These are phyloP conservation scores for Aspergillus cavernicola DNA, from an alignment of 495 filamentous ascomycete species.

Conservation along the genomic window DNA sequence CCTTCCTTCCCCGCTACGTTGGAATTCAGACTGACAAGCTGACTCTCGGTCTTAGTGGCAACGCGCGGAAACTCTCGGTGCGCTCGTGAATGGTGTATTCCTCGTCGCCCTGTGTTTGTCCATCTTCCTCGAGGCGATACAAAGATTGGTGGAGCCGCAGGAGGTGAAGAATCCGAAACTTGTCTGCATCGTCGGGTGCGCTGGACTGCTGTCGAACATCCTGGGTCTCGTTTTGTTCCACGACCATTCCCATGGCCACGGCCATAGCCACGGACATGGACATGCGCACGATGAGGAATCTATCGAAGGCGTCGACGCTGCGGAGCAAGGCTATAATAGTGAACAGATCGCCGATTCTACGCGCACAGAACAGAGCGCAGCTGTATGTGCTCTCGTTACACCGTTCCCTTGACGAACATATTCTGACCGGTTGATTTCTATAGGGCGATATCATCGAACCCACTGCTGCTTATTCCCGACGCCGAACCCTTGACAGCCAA, in stretches of 20 bases:
- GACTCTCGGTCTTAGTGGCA: conserved; percentile 71
- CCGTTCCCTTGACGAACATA: conserved; percentile 12
- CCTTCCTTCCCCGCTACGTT: conserved; percentile 2
- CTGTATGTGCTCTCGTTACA: conserved; percentile 41
- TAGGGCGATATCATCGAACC: conserved; percentile 26
- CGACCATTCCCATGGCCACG: conserved; percentile 86
- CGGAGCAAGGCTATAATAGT: conserved; percentile 46
- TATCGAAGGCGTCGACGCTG: conserved; percentile 30
- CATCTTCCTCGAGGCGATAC: conserved; percentile 91
- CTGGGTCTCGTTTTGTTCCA: conserved; percentile 86
- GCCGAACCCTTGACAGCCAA: conserved; percentile 33
- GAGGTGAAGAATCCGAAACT: conserved; percentile 77
- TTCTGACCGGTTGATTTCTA: neutral
- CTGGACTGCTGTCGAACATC: conserved; percentile 85
- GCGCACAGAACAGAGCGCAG: conserved; percentile 42
- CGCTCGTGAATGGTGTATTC: conserved; percentile 94
- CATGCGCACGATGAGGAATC: conserved; percentile 36
- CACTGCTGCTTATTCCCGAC: conserved; percentile 28
- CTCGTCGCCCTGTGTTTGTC: conserved; percentile 91
- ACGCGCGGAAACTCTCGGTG: conserved; percentile 95
- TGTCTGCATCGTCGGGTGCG: conserved; percentile 81
- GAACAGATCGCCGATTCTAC: conserved; percentile 24
- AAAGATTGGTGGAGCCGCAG: conserved; percentile 84
- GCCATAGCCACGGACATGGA: conserved; percentile 52
- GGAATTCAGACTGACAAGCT: conserved; percentile 19